Base-by-base conservation (phyloP, 2,329 filamentous ascomycete genomes). In the Colletotrichum cordylinicola region DNA sequence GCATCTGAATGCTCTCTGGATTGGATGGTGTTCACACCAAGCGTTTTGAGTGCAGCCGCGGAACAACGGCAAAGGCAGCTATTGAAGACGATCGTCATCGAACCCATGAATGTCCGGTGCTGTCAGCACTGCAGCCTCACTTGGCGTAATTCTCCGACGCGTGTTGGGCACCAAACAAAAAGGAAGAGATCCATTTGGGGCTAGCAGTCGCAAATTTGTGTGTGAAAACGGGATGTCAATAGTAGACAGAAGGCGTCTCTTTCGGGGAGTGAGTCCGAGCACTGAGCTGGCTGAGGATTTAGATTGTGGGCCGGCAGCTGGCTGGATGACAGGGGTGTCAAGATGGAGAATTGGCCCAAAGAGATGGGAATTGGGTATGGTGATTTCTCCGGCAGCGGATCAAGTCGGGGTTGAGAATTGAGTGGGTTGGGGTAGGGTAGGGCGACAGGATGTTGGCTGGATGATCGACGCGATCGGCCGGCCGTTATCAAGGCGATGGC, bases 391-490 rank as follows among this genome's bases (percentile, higher is more conserved):
- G 10, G 9, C 33, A 24, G 72, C 24, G 37, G 72, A 31, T 52
- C 21, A 55, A 39, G 21, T 39, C 24, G 8, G 43, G 56, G 24
- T 75, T 27, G 62, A 18, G 61, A 29, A 35, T 56, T 74, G 71
- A 27, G 13, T 58, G 24, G 62, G 35, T 27, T 43, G 48, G 64
- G 52, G 56, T 75, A 64, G 64, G 52, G 56, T 75, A 64, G 37
- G 72, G 66, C 66, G 60, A 65, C 70, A 70, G 74, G 13, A 27
- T 66, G 66, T 52, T 70, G 74, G 74, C 55, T 70, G 21, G 55
- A 75, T 21, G 72, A 76, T 76, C 74, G 71, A 76, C 71, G 72
- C 56, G 61, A 76, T 75, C 74, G 71, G 70, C 71, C 70, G 61
- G 56, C 74, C 74, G 72, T 70, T 75, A 62, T 73, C 61, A 70